Percentiles rank a stretch among this genome's conserved stretches.
These are phyloP conservation scores for Plasmodium knowlesi DNA, from an alignment of 169 alveolate genomes.

Conservation along the genomic window DNA sequence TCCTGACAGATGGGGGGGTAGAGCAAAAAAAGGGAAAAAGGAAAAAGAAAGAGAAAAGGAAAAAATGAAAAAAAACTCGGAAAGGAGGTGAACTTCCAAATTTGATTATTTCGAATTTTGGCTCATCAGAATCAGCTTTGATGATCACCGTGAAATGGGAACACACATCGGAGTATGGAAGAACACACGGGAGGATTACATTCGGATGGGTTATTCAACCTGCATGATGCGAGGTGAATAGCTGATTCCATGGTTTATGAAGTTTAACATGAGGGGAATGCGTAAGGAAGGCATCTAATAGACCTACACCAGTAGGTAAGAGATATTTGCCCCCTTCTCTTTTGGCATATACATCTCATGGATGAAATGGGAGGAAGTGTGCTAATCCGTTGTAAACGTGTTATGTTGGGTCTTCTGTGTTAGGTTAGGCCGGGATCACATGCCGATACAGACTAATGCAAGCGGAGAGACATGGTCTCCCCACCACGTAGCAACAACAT, in stretches of 20 bases:
- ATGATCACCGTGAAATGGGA: background rate
- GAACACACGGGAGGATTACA: background rate
- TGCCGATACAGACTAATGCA: background rate
- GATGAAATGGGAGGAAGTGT: background rate
- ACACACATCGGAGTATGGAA: background rate
- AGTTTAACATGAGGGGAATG: background rate
- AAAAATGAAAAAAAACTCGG: background rate
- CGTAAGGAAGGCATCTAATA: background rate
- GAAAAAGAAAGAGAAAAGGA: background rate
- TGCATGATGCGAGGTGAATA: background rate
- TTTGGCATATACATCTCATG: background rate
- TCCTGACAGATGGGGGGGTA: background rate
- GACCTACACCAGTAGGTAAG: background rate
- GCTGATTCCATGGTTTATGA: background rate
- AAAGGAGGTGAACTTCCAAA: background rate
- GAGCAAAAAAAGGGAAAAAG: background rate
- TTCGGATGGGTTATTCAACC: background rate
- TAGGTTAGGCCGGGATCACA: background rate
- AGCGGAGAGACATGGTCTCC: too few relatives aligned
- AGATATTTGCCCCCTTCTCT: background rate
- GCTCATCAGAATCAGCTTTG: background rate
- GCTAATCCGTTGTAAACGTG: background rate
- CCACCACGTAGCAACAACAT: background rate
- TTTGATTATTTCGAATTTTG: background rate
- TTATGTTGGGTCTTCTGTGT: background rate